Conservation (phyloP, 116 monocot genomes). For the Dioscorea cayenensis region DNA sequence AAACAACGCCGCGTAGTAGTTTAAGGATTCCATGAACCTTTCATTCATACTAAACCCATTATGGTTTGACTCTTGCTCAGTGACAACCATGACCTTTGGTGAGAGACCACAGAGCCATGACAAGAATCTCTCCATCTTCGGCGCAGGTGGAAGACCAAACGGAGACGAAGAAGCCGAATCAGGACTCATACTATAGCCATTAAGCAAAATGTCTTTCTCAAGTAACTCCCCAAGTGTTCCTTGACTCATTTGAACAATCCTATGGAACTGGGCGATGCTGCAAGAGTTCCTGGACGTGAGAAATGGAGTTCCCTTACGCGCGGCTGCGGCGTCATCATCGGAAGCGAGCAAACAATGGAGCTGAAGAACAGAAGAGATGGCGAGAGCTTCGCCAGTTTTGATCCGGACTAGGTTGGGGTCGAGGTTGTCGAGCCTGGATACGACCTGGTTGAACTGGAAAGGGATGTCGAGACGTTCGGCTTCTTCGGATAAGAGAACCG, state of each 20-base stretch:
- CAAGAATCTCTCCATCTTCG: constrained; percentile 46
- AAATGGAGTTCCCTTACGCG: not conserved
- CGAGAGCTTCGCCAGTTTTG: constrained; percentile 77
- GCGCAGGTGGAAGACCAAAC: not conserved
- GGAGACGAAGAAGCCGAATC: constrained; percentile 29
- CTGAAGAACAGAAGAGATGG: constrained; percentile 53
- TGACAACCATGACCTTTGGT: constrained; percentile 60
- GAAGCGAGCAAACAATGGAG: constrained; percentile 56
- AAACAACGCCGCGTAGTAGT: constrained; percentile 74
- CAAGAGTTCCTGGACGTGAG: not conserved
- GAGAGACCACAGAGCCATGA: constrained; percentile 36
- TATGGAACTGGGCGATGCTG: constrained; percentile 12
- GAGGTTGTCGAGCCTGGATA: constrained; percentile 28
- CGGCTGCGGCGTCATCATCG: constrained; percentile 3
- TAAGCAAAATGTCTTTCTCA: constrained; percentile 22
- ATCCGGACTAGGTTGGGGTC: constrained; percentile 47
- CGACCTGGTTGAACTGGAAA: constrained; percentile 72
- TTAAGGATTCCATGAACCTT: constrained; percentile 63
- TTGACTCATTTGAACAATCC: constrained; percentile 5
- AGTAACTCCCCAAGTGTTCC: constrained; percentile 21
- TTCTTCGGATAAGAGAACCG: constrained; percentile 43
- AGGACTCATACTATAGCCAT: constrained; percentile 21
- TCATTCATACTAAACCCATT: constrained; percentile 37
- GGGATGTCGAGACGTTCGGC: constrained; percentile 79
- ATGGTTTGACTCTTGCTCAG: constrained; percentile 73